Evolutionary conservation across 1,284 basidiomycete species (phyloP).

Genomic region (Trichosporon ovoides): DNA sequence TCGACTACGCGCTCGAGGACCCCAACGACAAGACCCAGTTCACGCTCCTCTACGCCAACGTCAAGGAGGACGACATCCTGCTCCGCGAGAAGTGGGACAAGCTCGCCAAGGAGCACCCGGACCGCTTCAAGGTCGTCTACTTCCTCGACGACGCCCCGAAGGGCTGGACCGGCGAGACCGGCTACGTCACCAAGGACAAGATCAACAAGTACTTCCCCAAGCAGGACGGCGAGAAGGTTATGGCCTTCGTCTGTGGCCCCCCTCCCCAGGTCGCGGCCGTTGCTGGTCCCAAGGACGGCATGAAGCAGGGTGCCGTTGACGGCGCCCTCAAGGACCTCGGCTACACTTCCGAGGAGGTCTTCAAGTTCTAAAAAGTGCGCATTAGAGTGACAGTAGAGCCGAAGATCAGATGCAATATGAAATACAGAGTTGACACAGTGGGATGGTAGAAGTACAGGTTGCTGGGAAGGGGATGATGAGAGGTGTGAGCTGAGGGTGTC

Average conservation of each 20-base stretch:
- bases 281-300: constrained; percentile 57
- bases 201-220: constrained; percentile 61
- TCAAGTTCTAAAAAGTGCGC: constrained; percentile 44
- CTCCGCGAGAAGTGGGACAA: constrained; percentile 65
- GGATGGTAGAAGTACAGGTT: background rate
- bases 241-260: constrained; percentile 87
- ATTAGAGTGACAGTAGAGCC: background rate
- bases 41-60: constrained; percentile 85
- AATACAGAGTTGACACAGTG: background rate
- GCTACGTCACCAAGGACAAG: constrained; percentile 67
- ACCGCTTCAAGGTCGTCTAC: constrained; percentile 60
- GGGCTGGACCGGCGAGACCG: constrained; percentile 67
- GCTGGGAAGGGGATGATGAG: background rate
- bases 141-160: constrained; percentile 70
- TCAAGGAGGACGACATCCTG: constrained; percentile 85
- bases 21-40: constrained; percentile 90
- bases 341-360: constrained; percentile 65
- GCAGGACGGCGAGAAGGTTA: constrained; percentile 68
- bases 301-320: constrained; percentile 75
- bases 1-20: constrained; percentile 62
- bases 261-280: constrained; percentile 74
- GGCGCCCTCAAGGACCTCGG: constrained; percentile 82
- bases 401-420: constrained; percentile 2
- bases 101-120: constrained; percentile 18
- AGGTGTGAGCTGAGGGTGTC: background rate